Evolutionary conservation across 2,329 filamentous ascomycete genomes (phyloP).

Genomic region (Epichloe elymi): DNA sequence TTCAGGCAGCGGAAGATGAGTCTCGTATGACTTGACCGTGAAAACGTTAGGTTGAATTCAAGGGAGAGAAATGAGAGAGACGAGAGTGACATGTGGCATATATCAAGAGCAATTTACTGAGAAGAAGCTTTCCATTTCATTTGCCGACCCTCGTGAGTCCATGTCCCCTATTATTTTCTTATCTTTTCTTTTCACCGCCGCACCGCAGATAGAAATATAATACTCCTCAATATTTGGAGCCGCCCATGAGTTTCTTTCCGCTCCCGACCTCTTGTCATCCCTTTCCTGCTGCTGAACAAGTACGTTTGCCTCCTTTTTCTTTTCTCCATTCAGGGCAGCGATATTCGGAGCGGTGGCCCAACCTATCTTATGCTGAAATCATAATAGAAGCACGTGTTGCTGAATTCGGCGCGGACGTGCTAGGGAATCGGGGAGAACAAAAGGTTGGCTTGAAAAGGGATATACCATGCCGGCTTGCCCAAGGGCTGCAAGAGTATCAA

Average conservation of each 20-base stretch:
- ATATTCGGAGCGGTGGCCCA: too few species aligned
- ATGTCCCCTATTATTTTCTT: not conserved
- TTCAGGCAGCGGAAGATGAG: too few species aligned
- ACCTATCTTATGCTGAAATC: too few species aligned
- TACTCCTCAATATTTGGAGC: not conserved
- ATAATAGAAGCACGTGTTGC: too few species aligned
- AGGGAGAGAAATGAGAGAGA: not conserved
- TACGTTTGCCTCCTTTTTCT: too few species aligned
- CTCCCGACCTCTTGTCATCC: not conserved
- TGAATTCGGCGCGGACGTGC: too few species aligned
- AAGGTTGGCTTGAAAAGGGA: not conserved
- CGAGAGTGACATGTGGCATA: slow-evolving; percentile 1
- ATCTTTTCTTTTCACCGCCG: not conserved
- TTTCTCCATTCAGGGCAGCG: too few species aligned
- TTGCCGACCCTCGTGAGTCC: not conserved
- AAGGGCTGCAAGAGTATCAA: not conserved
- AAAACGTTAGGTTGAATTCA: not conserved
- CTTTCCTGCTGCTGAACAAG: too few species aligned
- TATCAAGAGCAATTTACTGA: not conserved
- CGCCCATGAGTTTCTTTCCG: not conserved
- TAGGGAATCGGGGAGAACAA: not conserved
- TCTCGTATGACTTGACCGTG: too few species aligned
- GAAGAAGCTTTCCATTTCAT: not conserved
- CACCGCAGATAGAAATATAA: not conserved
- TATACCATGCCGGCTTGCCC: not conserved